Conservation (phyloP, 2,329 filamentous ascomycete genomes). For the Lasiodiplodia gonubiensis region DNA sequence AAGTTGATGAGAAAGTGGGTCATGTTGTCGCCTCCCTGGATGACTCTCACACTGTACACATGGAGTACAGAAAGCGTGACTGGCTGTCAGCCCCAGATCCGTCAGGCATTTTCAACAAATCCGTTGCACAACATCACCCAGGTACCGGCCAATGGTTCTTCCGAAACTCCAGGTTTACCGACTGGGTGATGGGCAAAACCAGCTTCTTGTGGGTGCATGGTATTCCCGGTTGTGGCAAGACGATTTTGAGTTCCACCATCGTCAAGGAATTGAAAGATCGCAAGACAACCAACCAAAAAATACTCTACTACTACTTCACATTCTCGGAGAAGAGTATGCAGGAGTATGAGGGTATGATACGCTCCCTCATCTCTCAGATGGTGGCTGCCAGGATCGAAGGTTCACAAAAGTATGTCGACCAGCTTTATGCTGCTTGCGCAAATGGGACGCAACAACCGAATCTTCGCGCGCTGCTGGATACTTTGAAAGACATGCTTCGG, state of each 20-base stretch:
- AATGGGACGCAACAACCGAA: constrained; percentile 23
- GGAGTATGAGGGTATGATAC: constrained; percentile 37
- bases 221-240: constrained; percentile 52
- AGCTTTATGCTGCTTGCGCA: constrained; percentile 28
- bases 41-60: too few species aligned
- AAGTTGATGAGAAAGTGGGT: too few species aligned
- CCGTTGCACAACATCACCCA: constrained; percentile 34
- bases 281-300: neutral
- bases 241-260: constrained; percentile 47
- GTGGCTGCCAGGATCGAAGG: constrained; percentile 28
- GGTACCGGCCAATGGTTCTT: constrained; percentile 42
- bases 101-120: constrained; percentile 39
- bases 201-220: constrained; percentile 46
- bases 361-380: constrained; percentile 43
- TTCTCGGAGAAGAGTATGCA: constrained; percentile 45
- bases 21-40: too few species aligned
- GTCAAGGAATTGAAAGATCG: constrained; percentile 37
- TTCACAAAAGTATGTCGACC: neutral
- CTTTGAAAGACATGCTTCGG: constrained; percentile 22
- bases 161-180: constrained; percentile 31
- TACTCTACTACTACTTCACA: constrained; percentile 32
- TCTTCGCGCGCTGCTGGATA: constrained; percentile 12
- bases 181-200: constrained; percentile 37
- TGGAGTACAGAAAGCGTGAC: too few species aligned
- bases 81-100: constrained; percentile 43